phyloP scores from a whole-genome alignment of 1,139 yeast genomes.

The Taphrina wiesneri region DNA sequence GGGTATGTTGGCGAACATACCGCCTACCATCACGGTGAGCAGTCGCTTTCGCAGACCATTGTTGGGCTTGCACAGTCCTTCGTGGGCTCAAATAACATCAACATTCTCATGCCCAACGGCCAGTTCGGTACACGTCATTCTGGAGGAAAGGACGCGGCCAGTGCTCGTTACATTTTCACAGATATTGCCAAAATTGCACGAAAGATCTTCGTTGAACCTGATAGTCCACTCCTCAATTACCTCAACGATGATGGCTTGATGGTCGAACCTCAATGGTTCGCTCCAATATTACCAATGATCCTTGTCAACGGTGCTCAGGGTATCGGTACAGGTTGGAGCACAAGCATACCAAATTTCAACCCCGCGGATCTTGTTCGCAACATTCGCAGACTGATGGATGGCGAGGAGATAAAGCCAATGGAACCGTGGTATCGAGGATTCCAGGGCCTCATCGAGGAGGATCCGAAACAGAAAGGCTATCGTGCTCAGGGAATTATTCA shows the following conservation, averaged over 20 bases:
- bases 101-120: conserved; percentile 86
- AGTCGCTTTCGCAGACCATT: conserved; percentile 81
- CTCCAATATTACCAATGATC: conserved; percentile 89
- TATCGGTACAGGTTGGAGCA: conserved; percentile 99
- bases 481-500: conserved; percentile 77
- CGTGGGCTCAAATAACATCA: conserved; percentile 88
- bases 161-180: conserved; percentile 94
- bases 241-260: conserved; percentile 90
- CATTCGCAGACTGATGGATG: conserved; percentile 69
- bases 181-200: conserved; percentile 75
- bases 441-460: conserved; percentile 75
- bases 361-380: conserved; percentile 81
- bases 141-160: conserved; percentile 99
- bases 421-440: conserved; percentile 96
- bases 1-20: conserved; percentile 89
- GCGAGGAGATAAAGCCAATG: conserved; percentile 71
- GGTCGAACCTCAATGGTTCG: conserved; percentile 95
- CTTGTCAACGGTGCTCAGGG: conserved; percentile 97
- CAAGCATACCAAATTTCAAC: conserved; percentile 85
- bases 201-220: conserved; percentile 73
- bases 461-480: conserved; percentile 57
- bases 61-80: conserved; percentile 93
- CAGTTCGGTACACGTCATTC: conserved; percentile 95
- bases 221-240: conserved; percentile 74
- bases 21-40: conserved; percentile 96